Evolutionary conservation across 441 rosid species (phyloP), one percentile per base, ranked within the genome.

Genomic region (Erodium moschatum): DNA sequence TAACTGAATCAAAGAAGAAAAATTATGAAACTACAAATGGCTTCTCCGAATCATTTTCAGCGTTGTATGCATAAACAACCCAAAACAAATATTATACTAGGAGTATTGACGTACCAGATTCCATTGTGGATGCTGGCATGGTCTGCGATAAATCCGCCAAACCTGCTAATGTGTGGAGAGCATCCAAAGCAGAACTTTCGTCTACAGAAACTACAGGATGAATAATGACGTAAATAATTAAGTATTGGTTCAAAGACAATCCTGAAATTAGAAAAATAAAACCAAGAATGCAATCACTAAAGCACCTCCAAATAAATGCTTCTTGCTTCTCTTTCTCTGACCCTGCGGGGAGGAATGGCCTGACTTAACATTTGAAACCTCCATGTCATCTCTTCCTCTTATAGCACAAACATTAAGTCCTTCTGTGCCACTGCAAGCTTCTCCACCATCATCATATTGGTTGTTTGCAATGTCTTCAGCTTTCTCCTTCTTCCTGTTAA

Each of bases 351-450:
- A 80, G 58, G 72, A 67, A 65, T 76, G 80, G 64, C 75, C 79
- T 70, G 38, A 65, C 76, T 83, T 86, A 44, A 74, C 83, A 76
- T 73, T 80, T 69, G 81, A 71, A 75, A 80, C 80, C 71, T 81
- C 85, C 69, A 29, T 35, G 61, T 83, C 81, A 70, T 68, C 77
- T 54, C 84, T 82, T 70, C 79, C 77, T 77, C 75, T 81, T 3
- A 40, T 50, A 67, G 78, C 73, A 75, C 68, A 76, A 62, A 68
- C 67, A 76, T 67, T 83, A 65, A 72, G 85, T 81, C 87, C 91
- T 80, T 86, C 92, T 56, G 85, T 85, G 71, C 85, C 89, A 56
- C 89, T 89, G 70, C 95, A 86, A 33, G 93, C 90, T 86, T 84
- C 98, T 72, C 84, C 84, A 69, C 84, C 90, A 72, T 85, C 96